These are phyloP conservation scores for Pseudopithomyces maydicus DNA, from an alignment of 2,329 filamentous ascomycete genomes.

Conservation along the genomic window DNA sequence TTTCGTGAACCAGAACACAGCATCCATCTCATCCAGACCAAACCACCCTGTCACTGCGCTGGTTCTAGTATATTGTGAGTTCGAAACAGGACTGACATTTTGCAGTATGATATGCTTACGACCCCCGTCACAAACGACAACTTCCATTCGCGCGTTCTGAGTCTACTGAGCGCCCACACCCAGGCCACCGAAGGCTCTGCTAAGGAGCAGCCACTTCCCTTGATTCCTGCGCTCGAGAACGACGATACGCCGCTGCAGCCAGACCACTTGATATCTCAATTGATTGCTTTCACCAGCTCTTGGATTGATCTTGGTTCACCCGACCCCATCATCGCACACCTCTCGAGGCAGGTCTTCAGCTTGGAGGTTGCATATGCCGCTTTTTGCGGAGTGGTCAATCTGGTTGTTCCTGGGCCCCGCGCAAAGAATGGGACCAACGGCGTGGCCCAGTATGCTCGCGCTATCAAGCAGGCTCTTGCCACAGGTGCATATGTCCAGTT, in stretches of 20 bases:
- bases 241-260: constrained; percentile 78
- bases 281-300: constrained; percentile 80
- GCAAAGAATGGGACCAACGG: constrained; percentile 63
- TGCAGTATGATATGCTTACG: constrained; percentile 79
- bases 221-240: constrained; percentile 70
- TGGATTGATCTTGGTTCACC: constrained; percentile 91
- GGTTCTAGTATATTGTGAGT: background rate
- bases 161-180: constrained; percentile 63
- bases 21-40: too few species aligned
- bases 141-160: constrained; percentile 72
- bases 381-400: constrained; percentile 86
- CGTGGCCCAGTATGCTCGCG: constrained; percentile 78
- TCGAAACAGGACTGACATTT: background rate
- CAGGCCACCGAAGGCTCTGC: constrained; percentile 46
- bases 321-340: constrained; percentile 80
- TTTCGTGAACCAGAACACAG: background rate
- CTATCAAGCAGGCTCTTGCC: constrained; percentile 77
- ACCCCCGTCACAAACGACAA: constrained; percentile 76
- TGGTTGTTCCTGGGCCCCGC: constrained; percentile 80
- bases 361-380: constrained; percentile 93
- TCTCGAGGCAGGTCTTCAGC: constrained; percentile 88
- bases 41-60: too few species aligned
- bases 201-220: constrained; percentile 48
- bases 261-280: constrained; percentile 69
- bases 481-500: constrained; percentile 79